These are phyloP conservation scores for Phaseolus coccineus DNA, from an alignment of 331 rosid genomes.

Conservation along the genomic window DNA sequence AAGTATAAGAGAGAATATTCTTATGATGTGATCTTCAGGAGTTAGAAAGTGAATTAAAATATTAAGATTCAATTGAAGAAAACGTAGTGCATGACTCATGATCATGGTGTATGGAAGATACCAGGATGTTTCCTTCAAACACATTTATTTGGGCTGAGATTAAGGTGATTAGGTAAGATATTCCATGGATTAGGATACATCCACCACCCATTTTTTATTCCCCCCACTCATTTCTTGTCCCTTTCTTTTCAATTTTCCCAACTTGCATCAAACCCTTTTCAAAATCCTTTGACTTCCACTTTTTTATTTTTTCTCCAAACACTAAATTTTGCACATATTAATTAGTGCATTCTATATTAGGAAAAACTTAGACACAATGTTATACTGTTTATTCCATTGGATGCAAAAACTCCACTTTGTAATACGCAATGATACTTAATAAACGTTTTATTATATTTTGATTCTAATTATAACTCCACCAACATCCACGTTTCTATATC, in stretches of 20 bases:
- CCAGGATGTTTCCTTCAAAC: slow-evolving; percentile 46
- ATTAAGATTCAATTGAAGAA: background rate
- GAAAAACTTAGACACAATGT: no score
- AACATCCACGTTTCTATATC: no score
- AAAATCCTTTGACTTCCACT: slow-evolving; percentile 31
- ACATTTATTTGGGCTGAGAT: slow-evolving; percentile 9
- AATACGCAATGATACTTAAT: no score
- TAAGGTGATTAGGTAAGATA: background rate
- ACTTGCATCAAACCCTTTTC: slow-evolving; percentile 27
- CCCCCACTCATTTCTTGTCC: slow-evolving; percentile 25
- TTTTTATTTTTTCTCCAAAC: no score
- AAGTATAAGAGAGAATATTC: slow-evolving; percentile 7
- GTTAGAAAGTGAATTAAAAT: background rate
- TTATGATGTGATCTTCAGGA: background rate
- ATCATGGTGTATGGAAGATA: slow-evolving; percentile 45
- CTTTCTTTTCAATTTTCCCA: slow-evolving; percentile 25
- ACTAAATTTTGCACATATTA: background rate
- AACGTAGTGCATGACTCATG: slow-evolving; percentile 35
- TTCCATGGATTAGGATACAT: slow-evolving; percentile 18
- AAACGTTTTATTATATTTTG: no score
- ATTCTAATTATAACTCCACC: no score
- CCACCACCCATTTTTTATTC: background rate
- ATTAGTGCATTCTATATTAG: background rate
- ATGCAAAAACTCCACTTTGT: no score
- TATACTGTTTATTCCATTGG: no score